Evolutionary conservation across 306 rosid species (phyloP), one percentile per base, ranked within the genome.

Genomic region (Sicyos baderoa): DNA sequence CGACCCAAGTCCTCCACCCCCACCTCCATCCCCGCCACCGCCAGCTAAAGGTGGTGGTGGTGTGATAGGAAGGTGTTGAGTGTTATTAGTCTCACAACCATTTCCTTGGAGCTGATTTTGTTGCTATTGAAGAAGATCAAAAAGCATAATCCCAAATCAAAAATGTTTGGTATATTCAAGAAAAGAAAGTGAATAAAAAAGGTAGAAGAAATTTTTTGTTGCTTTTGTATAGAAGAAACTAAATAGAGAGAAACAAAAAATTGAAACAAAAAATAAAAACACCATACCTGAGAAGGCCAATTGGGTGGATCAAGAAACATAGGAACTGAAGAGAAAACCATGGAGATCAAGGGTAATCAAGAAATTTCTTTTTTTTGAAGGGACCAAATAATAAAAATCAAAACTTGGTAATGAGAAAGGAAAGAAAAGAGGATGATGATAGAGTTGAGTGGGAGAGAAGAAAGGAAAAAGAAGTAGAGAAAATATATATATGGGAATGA

Each of bases 261-360:
- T 35, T 35, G 29, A 25, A 25, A 0, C 2, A 58, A 25, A 3
- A 32, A 9, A 66, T 0, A 10, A 66, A 66, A 18, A 54, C 0
- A 19, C 4, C 32, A 68, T 76, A 84, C 96, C 87, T 87, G 95
- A 72, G 68, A 13, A 61, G 83, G 79, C 89, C 91, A 90, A 85
- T 86, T 81, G 89, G 88, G 84, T 81, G 94, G 94, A 89, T 89
- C 96, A 74, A 79, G 86, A 76, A 81, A 87, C 84, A 80, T 77
- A 55, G 96, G 95, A 75, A 84, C 76, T 13, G 91, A 87, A 54
- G 96, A 83, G 86, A 86, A 90, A 81, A 87, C 96, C 96, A 90
- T 89, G 76, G 69, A 19, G 35, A 74, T 12, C 9, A 40, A 9
- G 12, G 4, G 86, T 65, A 19, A 19, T 11, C 16, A 42, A 9